phyloP scores from a whole-genome alignment of 1,139 yeast species.

The Taphrina populina region DNA sequence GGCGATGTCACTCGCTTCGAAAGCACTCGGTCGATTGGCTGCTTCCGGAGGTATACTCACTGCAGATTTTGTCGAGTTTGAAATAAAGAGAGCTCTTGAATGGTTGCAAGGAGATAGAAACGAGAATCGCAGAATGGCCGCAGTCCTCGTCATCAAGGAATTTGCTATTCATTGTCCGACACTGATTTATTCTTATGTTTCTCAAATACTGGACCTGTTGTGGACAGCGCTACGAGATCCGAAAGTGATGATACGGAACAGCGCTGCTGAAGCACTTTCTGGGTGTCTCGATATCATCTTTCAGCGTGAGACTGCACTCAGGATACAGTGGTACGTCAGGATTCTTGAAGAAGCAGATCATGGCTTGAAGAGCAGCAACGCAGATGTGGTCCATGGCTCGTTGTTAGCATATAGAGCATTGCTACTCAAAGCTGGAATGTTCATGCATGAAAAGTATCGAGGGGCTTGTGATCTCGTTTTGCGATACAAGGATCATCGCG shows the following conservation, averaged over 20 bases:
- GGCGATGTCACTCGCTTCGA: conserved; percentile 83
- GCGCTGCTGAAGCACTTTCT: conserved; percentile 78
- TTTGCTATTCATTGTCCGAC: conserved; percentile 88
- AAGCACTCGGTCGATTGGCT: conserved; percentile 82
- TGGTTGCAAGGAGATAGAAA: conserved; percentile 84
- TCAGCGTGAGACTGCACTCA: conserved; percentile 69
- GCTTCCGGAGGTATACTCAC: conserved; percentile 85
- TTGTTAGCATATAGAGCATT: conserved; percentile 79
- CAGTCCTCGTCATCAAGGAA: conserved; percentile 77
- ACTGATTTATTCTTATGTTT: conserved; percentile 70
- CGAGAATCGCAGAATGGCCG: conserved; percentile 76
- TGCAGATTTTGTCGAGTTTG: conserved; percentile 89
- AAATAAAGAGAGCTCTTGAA: conserved; percentile 84
- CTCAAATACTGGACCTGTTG: conserved; percentile 73
- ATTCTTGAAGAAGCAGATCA: conserved; percentile 62
- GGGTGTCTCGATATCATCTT: conserved; percentile 75
- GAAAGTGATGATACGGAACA: conserved; percentile 70
- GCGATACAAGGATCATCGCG: conserved; percentile 73
- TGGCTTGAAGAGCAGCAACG: conserved; percentile 53
- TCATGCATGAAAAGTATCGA: conserved; percentile 69
- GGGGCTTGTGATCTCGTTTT: conserved; percentile 75
- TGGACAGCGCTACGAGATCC: conserved; percentile 87
- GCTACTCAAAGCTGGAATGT: conserved; percentile 62
- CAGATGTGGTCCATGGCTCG: conserved; percentile 82
- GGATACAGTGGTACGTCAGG: conserved; percentile 71